A percentile compares a stretch with the other conserved stretches of the same genome.
These are phyloP conservation scores for Lipomyces yamadae DNA, from an alignment of 805 yeast species.

Conservation along the genomic window DNA sequence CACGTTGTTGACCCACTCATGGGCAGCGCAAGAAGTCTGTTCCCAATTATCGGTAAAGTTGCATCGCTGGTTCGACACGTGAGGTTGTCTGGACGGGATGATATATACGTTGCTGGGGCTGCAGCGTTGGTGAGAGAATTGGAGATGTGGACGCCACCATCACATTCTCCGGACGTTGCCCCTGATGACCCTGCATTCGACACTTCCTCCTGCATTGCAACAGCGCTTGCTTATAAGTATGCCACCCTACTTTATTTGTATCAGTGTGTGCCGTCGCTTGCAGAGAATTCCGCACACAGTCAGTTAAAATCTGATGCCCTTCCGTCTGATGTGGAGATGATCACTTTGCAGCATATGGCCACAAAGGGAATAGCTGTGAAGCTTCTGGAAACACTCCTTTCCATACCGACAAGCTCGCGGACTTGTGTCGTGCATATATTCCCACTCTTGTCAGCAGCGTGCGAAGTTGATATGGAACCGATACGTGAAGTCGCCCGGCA, in stretches of 20 bases:
- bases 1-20: conserved; percentile 64
- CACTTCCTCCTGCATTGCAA: conserved; percentile 62
- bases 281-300: conserved; percentile 17
- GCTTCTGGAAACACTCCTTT: conserved; percentile 62
- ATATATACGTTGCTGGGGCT: conserved; percentile 53
- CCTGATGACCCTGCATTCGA: conserved; percentile 58
- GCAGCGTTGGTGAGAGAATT: conserved; percentile 59
- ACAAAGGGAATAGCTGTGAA: conserved; percentile 53
- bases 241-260: conserved; percentile 64
- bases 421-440: conserved; percentile 65
- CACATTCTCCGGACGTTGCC: conserved; percentile 46
- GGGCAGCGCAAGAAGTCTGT: conserved; percentile 69
- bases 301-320: conserved; percentile 8
- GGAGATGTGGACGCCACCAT: conserved; percentile 61
- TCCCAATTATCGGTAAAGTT: conserved; percentile 67
- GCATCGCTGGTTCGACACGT: conserved; percentile 60
- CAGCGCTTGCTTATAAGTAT: conserved; percentile 71
- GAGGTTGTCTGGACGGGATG: conserved; percentile 45
- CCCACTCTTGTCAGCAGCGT: conserved; percentile 67
- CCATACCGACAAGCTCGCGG: conserved; percentile 63
- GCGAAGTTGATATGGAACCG: conserved; percentile 64
- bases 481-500: conserved; percentile 66
- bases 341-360: conserved; percentile 5
- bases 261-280: conserved; percentile 71
- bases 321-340: not conserved